These are phyloP conservation scores for Podospora comata DNA, from an alignment of 495 filamentous ascomycete genomes.

Conservation along the genomic window DNA sequence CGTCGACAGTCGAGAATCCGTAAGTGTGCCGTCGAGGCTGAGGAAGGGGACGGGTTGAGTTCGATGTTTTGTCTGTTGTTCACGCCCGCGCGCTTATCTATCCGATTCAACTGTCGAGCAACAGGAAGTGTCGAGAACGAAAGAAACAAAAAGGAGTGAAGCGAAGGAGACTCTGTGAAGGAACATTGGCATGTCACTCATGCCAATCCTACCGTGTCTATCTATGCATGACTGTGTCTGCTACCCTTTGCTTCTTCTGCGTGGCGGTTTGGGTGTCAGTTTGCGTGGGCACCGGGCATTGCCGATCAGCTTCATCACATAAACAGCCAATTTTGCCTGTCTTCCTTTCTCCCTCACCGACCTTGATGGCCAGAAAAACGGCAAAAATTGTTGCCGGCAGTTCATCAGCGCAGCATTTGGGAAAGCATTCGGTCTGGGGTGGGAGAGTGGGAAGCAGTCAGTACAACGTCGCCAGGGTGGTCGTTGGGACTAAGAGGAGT, in stretches of 20 bases:
- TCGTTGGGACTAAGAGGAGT: not conserved
- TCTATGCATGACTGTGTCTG: not conserved
- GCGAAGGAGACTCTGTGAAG: not conserved
- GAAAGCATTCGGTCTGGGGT: not conserved
- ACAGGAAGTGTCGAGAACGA: not conserved
- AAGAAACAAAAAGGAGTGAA: not conserved
- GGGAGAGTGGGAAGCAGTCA: not conserved
- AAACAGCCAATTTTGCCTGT: not conserved
- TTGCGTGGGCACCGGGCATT: not conserved
- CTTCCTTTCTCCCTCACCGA: not conserved
- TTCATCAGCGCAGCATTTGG: not conserved
- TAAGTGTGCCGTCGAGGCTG: not conserved
- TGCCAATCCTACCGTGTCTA: not conserved
- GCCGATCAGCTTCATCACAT: not conserved
- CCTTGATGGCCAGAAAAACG: not conserved
- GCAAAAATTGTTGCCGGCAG: not conserved
- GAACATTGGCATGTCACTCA: not conserved
- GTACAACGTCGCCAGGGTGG: not conserved
- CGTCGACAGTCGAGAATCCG: not conserved
- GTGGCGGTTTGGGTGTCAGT: not conserved
- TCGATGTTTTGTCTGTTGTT: not conserved
- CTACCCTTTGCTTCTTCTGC: not conserved
- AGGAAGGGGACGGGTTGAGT: not conserved
- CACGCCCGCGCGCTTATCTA: not conserved
- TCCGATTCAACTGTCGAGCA: not conserved